Base-by-base conservation (phyloP, 1,139 yeast species). In the Arxiozyma telluris region DNA sequence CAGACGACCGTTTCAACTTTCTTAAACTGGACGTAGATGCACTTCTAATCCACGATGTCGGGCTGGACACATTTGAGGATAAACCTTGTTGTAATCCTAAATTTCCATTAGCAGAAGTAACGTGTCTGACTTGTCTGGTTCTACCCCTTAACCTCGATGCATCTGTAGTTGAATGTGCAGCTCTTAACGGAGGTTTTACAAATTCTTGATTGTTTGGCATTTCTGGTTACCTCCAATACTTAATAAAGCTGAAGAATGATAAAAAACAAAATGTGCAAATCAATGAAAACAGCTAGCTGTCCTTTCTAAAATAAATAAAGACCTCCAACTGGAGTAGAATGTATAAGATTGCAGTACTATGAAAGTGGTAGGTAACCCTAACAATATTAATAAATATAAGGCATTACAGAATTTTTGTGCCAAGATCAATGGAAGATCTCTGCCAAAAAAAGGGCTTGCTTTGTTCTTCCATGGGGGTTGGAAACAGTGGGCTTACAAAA, bases 41-140 rank as follows among this genome's bases (percentile, higher is more conserved):
- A 53, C 62, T 59, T 44, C 63, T 56, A 25, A 58, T 55, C 62
- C 61, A 59, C 8, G 61, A 55, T n/a, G 58, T 39, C 8, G 58
- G 58, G 39, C 18, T 22, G 47, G 39, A 11, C 49, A 22, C 21
- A 39, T 50, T 38, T 6, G 23, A 27, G 20, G 45, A 39, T 27
- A 25, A 12, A 7, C 47, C 47, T 11, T 21, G 47, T 45, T 45
- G 47, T 25, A 45, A 30, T 2, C 47, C 41, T 30, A 27, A 17
- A 45, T 20, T 45, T 17, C 47, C 47, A 43, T 41, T 30, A 7
- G 50, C 25, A n/a, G 50, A 46, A 34, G 23, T 46, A 25, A 25
- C n/a, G 12, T 50, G 52, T 41, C 53, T 51, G 30, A 50, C 41
- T 41, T 46, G 49, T 20, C 56, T 47, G 20, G 52, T 52, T 43